Evolutionary conservation across 192 early-diverging fungal species (phyloP).

Genomic region (Coemansia sp.): DNA sequence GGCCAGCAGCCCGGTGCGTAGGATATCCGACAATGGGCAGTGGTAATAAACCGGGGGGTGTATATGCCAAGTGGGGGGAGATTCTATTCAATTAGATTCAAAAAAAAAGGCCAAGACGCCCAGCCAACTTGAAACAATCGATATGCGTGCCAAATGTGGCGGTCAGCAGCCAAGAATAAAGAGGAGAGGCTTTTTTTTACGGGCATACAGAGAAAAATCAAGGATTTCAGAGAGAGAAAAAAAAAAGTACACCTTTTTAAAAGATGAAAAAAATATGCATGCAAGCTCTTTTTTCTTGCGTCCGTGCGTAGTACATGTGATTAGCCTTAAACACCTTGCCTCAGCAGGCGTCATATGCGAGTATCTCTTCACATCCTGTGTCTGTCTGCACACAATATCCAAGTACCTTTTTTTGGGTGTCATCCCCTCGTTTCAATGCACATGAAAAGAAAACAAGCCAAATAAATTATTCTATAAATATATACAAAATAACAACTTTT

Average conservation of each 20-base stretch:
- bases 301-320: background rate
- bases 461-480: background rate
- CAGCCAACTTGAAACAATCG: constrained; percentile 3
- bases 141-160: background rate
- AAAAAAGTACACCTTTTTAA: background rate
- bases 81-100: background rate
- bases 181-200: background rate
- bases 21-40: constrained; percentile 5
- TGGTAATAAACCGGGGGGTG: background rate
- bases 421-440: background rate
- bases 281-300: background rate
- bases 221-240: background rate
- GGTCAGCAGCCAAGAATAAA: constrained; percentile 1
- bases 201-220: background rate
- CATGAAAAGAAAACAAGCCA: background rate
- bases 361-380: too few species aligned
- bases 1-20: constrained; percentile 6
- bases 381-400: background rate
- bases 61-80: background rate
- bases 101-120: background rate
- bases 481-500: background rate
- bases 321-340: too few species aligned
- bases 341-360: too few species aligned
- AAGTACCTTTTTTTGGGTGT: background rate
- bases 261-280: background rate